Base-by-base conservation (phyloP, 768 basidiomycete genomes). In the Tulasnella sp. region DNA sequence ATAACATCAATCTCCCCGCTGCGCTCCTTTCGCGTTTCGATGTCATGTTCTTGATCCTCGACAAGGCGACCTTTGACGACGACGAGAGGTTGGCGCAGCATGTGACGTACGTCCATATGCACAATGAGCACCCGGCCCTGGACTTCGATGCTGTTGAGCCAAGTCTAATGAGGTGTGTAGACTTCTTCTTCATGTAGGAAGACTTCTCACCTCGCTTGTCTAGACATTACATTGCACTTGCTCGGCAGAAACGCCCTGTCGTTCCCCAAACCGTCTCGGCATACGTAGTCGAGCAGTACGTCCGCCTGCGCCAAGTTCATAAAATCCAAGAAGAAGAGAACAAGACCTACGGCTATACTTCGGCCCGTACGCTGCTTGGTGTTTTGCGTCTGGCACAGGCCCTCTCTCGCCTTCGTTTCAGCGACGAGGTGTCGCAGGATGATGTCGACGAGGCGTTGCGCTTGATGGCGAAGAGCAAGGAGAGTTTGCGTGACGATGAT, bases 1-100 rank as follows among this genome's bases (percentile, higher is more conserved):
- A 99, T 84, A 99, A 99, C 85, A 98, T 99, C 89, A 99, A 99
- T 85, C 89, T 99, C 56, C 98, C 98, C 36, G 98, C 98, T 1
- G 98, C 98, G 0, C 88, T 99, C 38, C 86, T 99, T 72, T 99
- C 97, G 34, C 92, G 98, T 85, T 99, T 99, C 85, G 98, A 99
- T 84, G 88, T 99, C 79, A 86, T 99, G 80, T 99, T 99, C 89
- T 89, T 99, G 84, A 97, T 99, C 80, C 90, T 99, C 73, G 98
- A 99, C 86, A 98, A 97, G 82, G 97, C 98, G 2, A 90, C 91
- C 9, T 88, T 96, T 80, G 98, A 99, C 83, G 96, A 96, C 82
- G 98, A 99, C 83, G 97, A 99, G 84, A 89, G 96, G 74, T 89
- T 99, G 7, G 98, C 98, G 19, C 92, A 96, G 84, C 98, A 99